These are phyloP conservation scores for Fusarium odoratissimum DNA, from an alignment of 2,329 filamentous ascomycete genomes.

Conservation along the genomic window DNA sequence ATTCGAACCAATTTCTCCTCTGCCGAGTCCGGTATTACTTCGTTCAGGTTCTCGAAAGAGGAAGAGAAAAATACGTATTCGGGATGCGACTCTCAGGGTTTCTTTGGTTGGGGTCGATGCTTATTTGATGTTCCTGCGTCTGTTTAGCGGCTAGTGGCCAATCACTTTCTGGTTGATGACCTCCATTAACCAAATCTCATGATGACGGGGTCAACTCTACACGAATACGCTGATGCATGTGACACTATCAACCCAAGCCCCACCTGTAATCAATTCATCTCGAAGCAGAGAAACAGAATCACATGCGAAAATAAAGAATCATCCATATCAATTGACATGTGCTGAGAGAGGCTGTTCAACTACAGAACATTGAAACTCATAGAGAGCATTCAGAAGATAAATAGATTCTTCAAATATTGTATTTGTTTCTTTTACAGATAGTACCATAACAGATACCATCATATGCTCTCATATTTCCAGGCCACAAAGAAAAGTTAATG, in stretches of 20 bases:
- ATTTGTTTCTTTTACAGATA: slow-evolving; percentile 13
- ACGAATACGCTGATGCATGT: slow-evolving; percentile 36
- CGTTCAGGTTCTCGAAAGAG: slow-evolving; percentile 17
- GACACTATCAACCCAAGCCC: slow-evolving; percentile 15
- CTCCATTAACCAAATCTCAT: slow-evolving; percentile 14
- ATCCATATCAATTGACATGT: neutral
- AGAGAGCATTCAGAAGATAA: neutral
- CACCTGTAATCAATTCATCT: neutral
- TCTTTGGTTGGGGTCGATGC: neutral
- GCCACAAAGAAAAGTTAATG: neutral
- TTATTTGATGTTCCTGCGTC: slow-evolving; percentile 17
- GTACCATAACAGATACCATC: slow-evolving; percentile 13
- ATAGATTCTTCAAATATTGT: neutral
- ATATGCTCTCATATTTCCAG: slow-evolving; percentile 3
- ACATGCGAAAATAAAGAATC: slow-evolving; percentile 19
- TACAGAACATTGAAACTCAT: neutral
- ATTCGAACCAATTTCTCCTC: slow-evolving; percentile 20
- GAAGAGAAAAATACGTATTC: slow-evolving; percentile 9
- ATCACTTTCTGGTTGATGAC: slow-evolving; percentile 31
- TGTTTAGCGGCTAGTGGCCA: slow-evolving; percentile 7
- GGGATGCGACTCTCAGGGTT: slow-evolving; percentile 4
- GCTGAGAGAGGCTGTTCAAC: neutral
- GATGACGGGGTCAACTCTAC: slow-evolving; percentile 19
- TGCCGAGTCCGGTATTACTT: slow-evolving; percentile 35
- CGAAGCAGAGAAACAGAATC: slow-evolving; percentile 1